Base-by-base conservation (phyloP, 164 flowering plant genomes). In the Berberis vulgaris region DNA sequence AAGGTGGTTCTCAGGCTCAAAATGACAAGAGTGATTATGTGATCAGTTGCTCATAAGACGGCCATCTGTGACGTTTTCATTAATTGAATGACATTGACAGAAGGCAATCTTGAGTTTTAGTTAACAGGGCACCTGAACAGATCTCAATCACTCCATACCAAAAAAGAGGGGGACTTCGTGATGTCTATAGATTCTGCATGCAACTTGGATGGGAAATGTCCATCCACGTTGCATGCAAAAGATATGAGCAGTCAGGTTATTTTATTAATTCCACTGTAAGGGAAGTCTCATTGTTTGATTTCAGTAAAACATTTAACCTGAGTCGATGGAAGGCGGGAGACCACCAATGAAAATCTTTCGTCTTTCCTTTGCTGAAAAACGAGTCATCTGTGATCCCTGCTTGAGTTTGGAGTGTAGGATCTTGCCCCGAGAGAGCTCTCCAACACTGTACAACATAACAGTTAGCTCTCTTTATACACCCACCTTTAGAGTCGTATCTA, bases 261-360 rank as follows among this genome's bases (percentile, higher is more conserved):
- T 26, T 26, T 26, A 26, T 26, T 26, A 26, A 26, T 26, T 26
- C 26, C 26, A 26, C 26, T 26, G 26, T 26, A 26, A 26, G 26
- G 26, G 26, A 26, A 26, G 26, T 26, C 26, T 26, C 26, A 26
- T 26, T 26, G 26, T 26, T 26, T 52, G 54, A 4, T 4, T 11
- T 1, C 41, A 41, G 61, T 45, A 8, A 44, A 45, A 41, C 13
- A 38, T 56, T 42, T 10, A 50, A 85, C 87, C 87, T 66, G 86
- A 80, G 53, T 80, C 77, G 53, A 80, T 6, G 6, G 73, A 65
- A 59, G 73, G 67, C 1, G 82, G 83, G 39, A 85, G 83, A 50
- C 90, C 86, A 44, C 86, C 86, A 4, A 82, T 70, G 69, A 78
- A 85, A 55, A 83, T 71, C 69, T 72, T 83, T 41, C 79, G 63